A percentile compares a stretch with the other conserved stretches of the same genome.
Conservation (phyloP, 2,329 filamentous ascomycete species). For the Ophiosphaerella korrae region DNA sequence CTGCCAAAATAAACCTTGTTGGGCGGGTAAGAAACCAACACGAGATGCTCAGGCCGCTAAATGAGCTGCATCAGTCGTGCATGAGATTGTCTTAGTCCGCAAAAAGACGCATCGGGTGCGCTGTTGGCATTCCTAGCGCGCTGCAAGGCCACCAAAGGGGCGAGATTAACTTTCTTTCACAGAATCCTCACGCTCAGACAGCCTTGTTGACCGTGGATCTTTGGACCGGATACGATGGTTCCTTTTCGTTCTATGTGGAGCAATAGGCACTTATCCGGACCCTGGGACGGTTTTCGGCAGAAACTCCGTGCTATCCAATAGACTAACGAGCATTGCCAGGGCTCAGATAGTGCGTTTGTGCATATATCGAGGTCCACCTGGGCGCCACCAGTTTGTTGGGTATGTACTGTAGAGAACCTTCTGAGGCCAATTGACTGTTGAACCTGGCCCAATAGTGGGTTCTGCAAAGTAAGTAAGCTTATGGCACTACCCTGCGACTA, state of each 20-base stretch:
- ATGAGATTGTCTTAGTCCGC: slow-evolving; percentile 8
- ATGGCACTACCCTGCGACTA: too few relatives aligned
- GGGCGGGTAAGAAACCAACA: slow-evolving; percentile 6
- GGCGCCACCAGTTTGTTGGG: too few relatives aligned
- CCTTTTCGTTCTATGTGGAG: background rate
- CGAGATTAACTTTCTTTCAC: slow-evolving; percentile 27
- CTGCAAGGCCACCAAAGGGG: slow-evolving; percentile 31
- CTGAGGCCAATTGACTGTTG: too few relatives aligned
- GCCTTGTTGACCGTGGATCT: background rate
- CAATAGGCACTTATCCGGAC: background rate
- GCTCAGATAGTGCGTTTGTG: too few relatives aligned
- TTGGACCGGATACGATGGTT: background rate
- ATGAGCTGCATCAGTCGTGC: slow-evolving; percentile 11
- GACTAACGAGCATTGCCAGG: too few relatives aligned
- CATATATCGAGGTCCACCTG: too few relatives aligned
- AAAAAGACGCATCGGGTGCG: slow-evolving; percentile 25
- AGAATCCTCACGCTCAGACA: slow-evolving; percentile 6
- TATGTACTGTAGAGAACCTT: too few relatives aligned
- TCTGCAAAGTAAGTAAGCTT: too few relatives aligned
- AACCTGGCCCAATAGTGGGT: too few relatives aligned
- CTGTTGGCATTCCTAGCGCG: slow-evolving; percentile 27
- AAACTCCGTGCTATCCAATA: too few relatives aligned
- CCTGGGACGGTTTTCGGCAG: too few relatives aligned
- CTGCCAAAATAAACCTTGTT: background rate
- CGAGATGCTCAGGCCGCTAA: slow-evolving; percentile 18